Evolutionary conservation across 2,329 filamentous ascomycete species (phyloP).

Genomic region (Nemania sp.): DNA sequence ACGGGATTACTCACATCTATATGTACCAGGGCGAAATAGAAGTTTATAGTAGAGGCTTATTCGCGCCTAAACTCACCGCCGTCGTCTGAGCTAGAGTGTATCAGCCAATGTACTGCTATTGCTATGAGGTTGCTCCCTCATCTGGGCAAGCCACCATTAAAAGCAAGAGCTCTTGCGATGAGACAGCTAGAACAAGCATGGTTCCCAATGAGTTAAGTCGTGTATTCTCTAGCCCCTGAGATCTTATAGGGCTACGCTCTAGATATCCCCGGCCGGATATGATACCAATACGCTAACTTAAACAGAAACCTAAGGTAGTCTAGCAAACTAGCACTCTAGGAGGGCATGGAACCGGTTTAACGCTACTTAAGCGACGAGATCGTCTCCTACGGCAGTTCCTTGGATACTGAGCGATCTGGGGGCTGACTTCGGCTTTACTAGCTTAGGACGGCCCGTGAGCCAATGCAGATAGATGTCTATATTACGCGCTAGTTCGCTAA

Average conservation of each 20-base stretch:
- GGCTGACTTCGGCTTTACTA: not conserved
- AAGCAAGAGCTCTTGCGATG: not conserved
- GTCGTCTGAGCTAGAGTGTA: not conserved
- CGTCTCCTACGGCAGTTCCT: not conserved
- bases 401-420: not conserved
- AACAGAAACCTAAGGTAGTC: no score
- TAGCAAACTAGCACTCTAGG: not conserved
- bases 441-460: not conserved
- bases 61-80: not conserved
- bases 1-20: not conserved
- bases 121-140: not conserved
- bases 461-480: not conserved
- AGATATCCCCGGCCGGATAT: not conserved
- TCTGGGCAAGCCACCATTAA: not conserved
- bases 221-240: not conserved
- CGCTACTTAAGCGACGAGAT: not conserved
- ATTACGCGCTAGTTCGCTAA: not conserved
- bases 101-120: not conserved
- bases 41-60: no score
- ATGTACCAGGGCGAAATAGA: not conserved
- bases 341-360: not conserved
- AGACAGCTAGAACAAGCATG: not conserved
- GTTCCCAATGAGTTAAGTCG: not conserved
- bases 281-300: not conserved
- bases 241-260: not conserved